phyloP scores from a whole-genome alignment of 2,329 filamentous ascomycete species.

The Trematosphaeria pertusa region DNA sequence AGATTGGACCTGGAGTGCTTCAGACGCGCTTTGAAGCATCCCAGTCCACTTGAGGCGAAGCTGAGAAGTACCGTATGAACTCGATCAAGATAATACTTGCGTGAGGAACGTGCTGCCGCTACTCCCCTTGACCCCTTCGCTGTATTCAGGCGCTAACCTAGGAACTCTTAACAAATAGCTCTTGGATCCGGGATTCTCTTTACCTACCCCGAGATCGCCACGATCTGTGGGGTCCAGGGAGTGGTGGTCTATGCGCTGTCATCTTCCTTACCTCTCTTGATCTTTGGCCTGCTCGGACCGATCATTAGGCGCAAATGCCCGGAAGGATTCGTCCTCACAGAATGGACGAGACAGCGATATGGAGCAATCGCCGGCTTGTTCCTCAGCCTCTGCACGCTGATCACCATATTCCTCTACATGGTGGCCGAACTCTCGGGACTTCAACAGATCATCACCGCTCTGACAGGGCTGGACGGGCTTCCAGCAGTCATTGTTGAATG shows the following conservation, averaged over 20 bases:
- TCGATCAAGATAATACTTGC: slow-evolving; percentile 99
- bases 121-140: slow-evolving; percentile 54
- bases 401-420: slow-evolving; percentile 88
- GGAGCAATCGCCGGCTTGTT: slow-evolving; percentile 73
- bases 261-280: slow-evolving; percentile 73
- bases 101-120: slow-evolving; percentile 97
- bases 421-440: slow-evolving; percentile 82
- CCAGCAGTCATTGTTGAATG: slow-evolving; percentile 81
- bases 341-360: slow-evolving; percentile 83
- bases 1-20: slow-evolving; percentile 13
- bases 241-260: slow-evolving; percentile 77
- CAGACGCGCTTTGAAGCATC: slow-evolving; percentile 11
- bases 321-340: slow-evolving; percentile 82
- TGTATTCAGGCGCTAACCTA: slow-evolving; percentile 42
- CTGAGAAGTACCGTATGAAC: slow-evolving; percentile 96
- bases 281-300: slow-evolving; percentile 77
- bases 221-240: slow-evolving; percentile 79
- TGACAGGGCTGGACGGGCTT: slow-evolving; percentile 77
- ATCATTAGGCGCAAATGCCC: slow-evolving; percentile 82
- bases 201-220: slow-evolving; percentile 80
- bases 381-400: slow-evolving; percentile 77
- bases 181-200: slow-evolving; percentile 86
- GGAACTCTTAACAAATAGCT: slow-evolving; percentile 58
- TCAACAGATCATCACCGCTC: slow-evolving; percentile 75
- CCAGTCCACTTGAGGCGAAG: slow-evolving; percentile 61